These are phyloP conservation scores for Globisporangium parvum DNA, from an alignment of 352 stramenopile species.

Conservation along the genomic window DNA sequence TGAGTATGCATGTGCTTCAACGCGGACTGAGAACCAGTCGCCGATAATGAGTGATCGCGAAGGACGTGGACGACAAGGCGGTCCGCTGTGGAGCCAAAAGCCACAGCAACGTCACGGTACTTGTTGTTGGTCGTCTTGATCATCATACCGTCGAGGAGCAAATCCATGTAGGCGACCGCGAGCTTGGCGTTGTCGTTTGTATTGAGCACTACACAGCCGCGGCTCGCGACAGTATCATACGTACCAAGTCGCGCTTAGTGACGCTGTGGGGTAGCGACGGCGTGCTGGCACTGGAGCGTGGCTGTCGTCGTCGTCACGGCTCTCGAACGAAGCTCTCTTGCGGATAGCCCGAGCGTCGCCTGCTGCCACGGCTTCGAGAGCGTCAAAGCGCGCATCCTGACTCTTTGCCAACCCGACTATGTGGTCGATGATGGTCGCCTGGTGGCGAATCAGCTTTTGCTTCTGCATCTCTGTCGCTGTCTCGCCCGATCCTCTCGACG, in stretches of 20 bases:
- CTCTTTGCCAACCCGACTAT: constrained; percentile 1
- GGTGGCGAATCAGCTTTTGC: constrained; percentile 3
- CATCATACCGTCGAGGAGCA: neutral
- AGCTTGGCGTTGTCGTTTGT: neutral
- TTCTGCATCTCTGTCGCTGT: neutral
- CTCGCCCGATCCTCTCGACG: too few species aligned
- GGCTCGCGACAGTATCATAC: constrained; percentile 6
- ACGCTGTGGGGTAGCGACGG: neutral
- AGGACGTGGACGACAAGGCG: too few species aligned
- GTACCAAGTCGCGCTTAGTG: constrained; percentile 4
- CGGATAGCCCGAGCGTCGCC: neutral
- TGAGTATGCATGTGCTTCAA: too few species aligned
- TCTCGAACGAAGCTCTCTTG: neutral
- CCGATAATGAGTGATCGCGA: too few species aligned
- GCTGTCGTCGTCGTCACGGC: neutral
- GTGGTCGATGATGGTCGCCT: constrained; percentile 6
- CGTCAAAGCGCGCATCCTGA: constrained; percentile 3
- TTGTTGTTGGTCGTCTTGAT: too few species aligned
- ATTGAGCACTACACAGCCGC: constrained; percentile 1
- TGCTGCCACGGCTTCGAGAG: neutral
- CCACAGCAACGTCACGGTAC: too few species aligned
- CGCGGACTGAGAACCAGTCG: too few species aligned
- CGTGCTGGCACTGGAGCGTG: neutral
- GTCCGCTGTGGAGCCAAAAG: too few species aligned
- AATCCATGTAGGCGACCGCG: constrained; percentile 2